Evolutionary conservation across 352 stramenopile species (phyloP), one percentile per base, ranked within the genome.

Genomic region (Phytophthora capsici): DNA sequence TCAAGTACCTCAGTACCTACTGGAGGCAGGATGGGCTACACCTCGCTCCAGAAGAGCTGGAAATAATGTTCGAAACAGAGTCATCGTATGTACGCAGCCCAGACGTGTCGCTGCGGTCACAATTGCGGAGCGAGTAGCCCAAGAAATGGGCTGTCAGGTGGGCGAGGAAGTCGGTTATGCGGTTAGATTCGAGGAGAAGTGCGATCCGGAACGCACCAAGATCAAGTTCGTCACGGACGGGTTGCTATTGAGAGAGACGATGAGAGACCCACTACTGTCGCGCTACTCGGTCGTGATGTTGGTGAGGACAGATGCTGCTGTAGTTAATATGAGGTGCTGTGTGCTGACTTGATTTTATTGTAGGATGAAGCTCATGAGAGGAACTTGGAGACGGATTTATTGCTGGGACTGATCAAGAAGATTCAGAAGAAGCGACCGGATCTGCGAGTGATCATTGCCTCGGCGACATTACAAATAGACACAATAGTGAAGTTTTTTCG

Each of bases 221-320:
- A 93, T 99, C 62, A 98, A 98, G 76, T 99, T 99, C 82, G 98
- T 99, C 83, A 99, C 98, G 13, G 98, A 99, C 76, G 98, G 98
- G 56, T 98, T 99, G 89, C 79, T 99, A 34, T 76, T 99, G 41
- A 84, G 98, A 41, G 98, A 99, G 73, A 91, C 83, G 5, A 93
- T 94, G 84, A 63, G 86, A 34, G 86, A 94, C 50, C 86, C 86
- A 37, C 57, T 94, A 53, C 75, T 94, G 30, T 89, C 79, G 2
- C 67, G 75, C 3, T 94, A 94, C 67, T 91, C 85, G 22, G 86
- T 94, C 6, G 84, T 94, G 51, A 93, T 94, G 75, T 66, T 94
- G 70, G 84, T 91, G 50, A 50, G 60, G 28, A 19, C 2, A 46
- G 3, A 10, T 17, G 19, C 52, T 10, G 0, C 23, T 4, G 4